These are phyloP conservation scores for Ascobolus immersus DNA, from an alignment of 495 filamentous ascomycete genomes.

Conservation along the genomic window DNA sequence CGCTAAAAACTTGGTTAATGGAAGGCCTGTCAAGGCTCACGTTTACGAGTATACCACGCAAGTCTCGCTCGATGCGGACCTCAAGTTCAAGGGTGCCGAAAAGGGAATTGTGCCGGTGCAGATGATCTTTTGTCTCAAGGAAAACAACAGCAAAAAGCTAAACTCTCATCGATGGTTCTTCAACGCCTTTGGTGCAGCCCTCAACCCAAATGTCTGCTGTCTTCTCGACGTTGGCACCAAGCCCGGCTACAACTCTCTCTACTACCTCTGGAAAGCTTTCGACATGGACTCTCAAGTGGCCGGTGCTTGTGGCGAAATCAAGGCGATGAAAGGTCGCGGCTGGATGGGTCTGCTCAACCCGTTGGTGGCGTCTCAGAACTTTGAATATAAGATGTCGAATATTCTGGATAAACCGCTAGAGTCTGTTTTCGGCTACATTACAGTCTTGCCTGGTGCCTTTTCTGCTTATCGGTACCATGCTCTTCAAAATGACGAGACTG, in stretches of 20 bases:
- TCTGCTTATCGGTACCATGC: conserved; percentile 93
- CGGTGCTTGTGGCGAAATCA: conserved; percentile 91
- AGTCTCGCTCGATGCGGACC: conserved; percentile 76
- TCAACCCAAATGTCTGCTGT: conserved; percentile 91
- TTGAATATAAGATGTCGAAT: conserved; percentile 99
- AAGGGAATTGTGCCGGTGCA: conserved; percentile 98
- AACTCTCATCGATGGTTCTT: conserved; percentile 99
- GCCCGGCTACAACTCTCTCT: conserved; percentile 63
- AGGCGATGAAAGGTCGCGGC: conserved; percentile 69
- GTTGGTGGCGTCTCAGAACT: conserved; percentile 89
- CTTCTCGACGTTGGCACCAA: conserved; percentile 87
- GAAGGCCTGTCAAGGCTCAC: conserved; percentile 39
- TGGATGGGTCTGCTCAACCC: conserved; percentile 74
- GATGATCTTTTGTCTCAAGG: conserved; percentile 96
- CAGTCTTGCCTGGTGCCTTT: conserved; percentile 80
- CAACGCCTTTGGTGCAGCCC: conserved; percentile 80
- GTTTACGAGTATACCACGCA: conserved; percentile 99
- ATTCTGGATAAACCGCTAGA: conserved; percentile 96
- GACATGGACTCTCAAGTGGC: conserved; percentile 91
- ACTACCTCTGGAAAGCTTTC: conserved; percentile 97
- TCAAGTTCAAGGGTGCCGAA: conserved; percentile 97
- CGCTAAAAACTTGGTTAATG: conserved; percentile 91
- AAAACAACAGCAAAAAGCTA: conserved; percentile 91
- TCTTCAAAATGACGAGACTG: conserved; percentile 85
- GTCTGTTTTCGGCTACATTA: conserved; percentile 93